Base-by-base conservation (phyloP, 2,329 filamentous ascomycete genomes). In the Beauveria pseudobassiana region DNA sequence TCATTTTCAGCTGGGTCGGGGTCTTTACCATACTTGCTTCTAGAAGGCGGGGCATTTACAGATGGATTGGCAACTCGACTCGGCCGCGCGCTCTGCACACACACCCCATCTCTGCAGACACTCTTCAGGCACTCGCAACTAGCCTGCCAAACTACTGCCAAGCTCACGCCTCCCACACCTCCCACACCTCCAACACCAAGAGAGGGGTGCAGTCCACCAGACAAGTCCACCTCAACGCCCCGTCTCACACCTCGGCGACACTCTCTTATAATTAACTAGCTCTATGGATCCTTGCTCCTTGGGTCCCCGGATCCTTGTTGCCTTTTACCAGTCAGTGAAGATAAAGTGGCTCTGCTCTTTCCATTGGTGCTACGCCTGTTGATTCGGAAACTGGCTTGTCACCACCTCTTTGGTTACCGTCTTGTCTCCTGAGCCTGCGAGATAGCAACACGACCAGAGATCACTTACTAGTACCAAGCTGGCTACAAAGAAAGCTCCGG, bases 1-100 rank as follows among this genome's bases (percentile, higher is more conserved):
- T 55, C 42, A 42, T 28, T 62, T 61, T 61, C 61, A 62, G 61
- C 61, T 62, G 54, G 40, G 61, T 59, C 61, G 61, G 61, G 61
- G 40, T 59, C 61, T 18, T 48, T 16, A 40, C n/a, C 34, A 53
- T 38, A 26, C 48, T 52, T 40, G 40, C 61, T 62, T 62, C 61
- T 62, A 62, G 61, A 62, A 62, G 54, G 61, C 61, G 53, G 61
- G 49, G 49, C 45, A 12, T 38, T 40, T 53, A 16, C 22, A 30
- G 24, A 61, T 40, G 59, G 49, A 3, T 40, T 53, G n/a, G 8
- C 18, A 24, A 22, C 6, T 48, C 26, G 43, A 46, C 43, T 57
- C 22, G 42, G 53, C 53, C 42, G 26, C 26, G 30, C 7, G 45
- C 30, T 20, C 55, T 58, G 45, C 30, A 20, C 54, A 49, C 53